Evolutionary conservation across 441 rosid genomes (phyloP).

Genomic region (Populus trichocarpa): DNA sequence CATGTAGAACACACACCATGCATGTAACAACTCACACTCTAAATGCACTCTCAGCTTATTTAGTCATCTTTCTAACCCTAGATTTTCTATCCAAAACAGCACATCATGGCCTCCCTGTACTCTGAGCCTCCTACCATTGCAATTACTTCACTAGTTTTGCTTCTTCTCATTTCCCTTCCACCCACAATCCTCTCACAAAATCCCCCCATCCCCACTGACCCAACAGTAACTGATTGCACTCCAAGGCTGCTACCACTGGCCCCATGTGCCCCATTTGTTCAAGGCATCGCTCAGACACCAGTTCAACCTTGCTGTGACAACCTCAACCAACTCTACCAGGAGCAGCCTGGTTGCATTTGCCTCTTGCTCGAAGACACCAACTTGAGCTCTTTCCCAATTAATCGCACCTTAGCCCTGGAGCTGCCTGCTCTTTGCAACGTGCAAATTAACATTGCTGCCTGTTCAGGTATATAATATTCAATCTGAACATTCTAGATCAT

Average conservation of each 20-base stretch:
- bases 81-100: background rate
- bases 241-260: slow-evolving; percentile 51
- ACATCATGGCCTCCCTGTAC: slow-evolving; percentile 28
- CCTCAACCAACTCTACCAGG: slow-evolving; percentile 53
- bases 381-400: slow-evolving; percentile 55
- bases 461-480: slow-evolving; percentile 40
- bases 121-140: slow-evolving; percentile 21
- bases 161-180: slow-evolving; percentile 24
- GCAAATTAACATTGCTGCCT: slow-evolving; percentile 39
- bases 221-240: slow-evolving; percentile 42
- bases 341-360: slow-evolving; percentile 66
- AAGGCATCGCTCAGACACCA: slow-evolving; percentile 52
- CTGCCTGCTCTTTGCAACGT: slow-evolving; percentile 59
- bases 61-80: background rate
- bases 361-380: slow-evolving; percentile 55
- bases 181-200: slow-evolving; percentile 35
- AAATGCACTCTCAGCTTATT: slow-evolving; percentile 34
- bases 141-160: slow-evolving; percentile 20
- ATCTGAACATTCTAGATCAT: no score
- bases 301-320: slow-evolving; percentile 59
- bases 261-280: slow-evolving; percentile 80
- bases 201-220: slow-evolving; percentile 29
- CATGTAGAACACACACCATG: slow-evolving; percentile 46
- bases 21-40: slow-evolving; percentile 45
- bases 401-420: slow-evolving; percentile 58